phyloP scores from a whole-genome alignment of 116 monocot genomes.

The Dioscorea cayenensis region DNA sequence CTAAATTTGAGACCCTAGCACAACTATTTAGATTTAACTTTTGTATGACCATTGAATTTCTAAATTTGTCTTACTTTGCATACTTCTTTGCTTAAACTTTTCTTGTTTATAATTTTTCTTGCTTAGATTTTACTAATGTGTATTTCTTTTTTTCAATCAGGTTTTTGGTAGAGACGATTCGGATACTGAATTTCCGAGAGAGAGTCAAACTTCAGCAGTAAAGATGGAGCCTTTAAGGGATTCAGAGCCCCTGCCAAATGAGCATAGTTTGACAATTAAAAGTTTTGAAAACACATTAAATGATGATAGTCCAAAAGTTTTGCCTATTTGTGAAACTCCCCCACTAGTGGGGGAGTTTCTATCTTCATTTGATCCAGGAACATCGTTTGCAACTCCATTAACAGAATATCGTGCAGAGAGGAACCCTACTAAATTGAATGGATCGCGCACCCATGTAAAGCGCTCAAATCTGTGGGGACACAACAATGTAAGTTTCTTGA shows the following conservation, averaged over 20 bases:
- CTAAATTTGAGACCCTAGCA: no score
- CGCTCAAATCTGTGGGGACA: conserved; percentile 84
- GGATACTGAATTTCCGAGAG: conserved; percentile 50
- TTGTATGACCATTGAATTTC: no score
- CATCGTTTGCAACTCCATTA: conserved; percentile 39
- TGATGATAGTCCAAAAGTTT: conserved; percentile 30
- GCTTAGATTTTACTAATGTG: not conserved
- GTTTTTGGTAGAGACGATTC: conserved; percentile 75
- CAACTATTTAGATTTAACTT: no score
- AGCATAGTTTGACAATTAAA: conserved; percentile 27
- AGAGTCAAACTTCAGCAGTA: conserved; percentile 27
- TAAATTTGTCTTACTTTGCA: no score
- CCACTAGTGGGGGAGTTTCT: conserved; percentile 87
- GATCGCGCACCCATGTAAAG: conserved; percentile 41
- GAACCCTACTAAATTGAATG: conserved; percentile 58
- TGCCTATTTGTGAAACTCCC: conserved; percentile 42
- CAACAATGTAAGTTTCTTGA: conserved; percentile 57
- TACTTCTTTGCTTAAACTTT: not conserved
- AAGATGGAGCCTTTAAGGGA: conserved; percentile 30
- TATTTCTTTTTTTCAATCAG: conserved; percentile 24
- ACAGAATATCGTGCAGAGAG: conserved; percentile 53
- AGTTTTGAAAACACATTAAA: conserved; percentile 25
- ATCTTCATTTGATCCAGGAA: conserved; percentile 73
- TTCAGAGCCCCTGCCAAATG: conserved; percentile 21
- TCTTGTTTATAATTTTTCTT: not conserved